These are phyloP conservation scores for Phytophthora pluvialis DNA, from an alignment of 352 stramenopile genomes.

Conservation along the genomic window DNA sequence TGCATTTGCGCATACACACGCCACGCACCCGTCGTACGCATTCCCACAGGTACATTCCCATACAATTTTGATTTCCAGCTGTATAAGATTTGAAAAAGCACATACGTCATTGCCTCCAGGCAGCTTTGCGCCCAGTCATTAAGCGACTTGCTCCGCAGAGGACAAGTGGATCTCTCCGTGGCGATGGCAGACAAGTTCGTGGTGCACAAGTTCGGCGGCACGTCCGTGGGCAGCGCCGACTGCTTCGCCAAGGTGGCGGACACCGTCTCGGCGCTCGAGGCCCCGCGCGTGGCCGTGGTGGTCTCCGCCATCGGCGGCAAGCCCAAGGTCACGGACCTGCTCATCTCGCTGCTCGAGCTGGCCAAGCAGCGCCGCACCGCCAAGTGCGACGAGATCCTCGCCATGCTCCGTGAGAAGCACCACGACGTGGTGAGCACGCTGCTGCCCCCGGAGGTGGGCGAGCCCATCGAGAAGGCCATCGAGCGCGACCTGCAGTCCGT, in stretches of 20 bases:
- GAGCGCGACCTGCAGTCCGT: conserved; percentile 69
- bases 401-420: conserved; percentile 84
- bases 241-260: conserved; percentile 89
- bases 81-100: background rate
- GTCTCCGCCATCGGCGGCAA: conserved; percentile 97
- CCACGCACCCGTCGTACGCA: conserved; percentile 7
- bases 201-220: conserved; percentile 98
- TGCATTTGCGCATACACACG: conserved; percentile 40
- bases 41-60: conserved; percentile 7
- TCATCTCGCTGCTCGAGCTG: conserved; percentile 91
- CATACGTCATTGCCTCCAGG: conserved; percentile 8
- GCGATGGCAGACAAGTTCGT: conserved; percentile 76
- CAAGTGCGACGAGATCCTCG: conserved; percentile 75
- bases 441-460: conserved; percentile 54
- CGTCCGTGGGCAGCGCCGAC: conserved; percentile 92
- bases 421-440: conserved; percentile 67
- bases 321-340: conserved; percentile 96
- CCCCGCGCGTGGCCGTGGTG: conserved; percentile 81
- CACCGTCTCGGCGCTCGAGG: conserved; percentile 62
- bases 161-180: conserved; percentile 19
- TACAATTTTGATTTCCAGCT: background rate
- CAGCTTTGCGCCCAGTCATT: conserved; percentile 27
- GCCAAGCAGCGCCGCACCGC: conserved; percentile 84
- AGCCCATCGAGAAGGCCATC: conserved; percentile 67
- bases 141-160: conserved; percentile 14